Percentiles rank a stretch among this genome's conserved stretches.
These are phyloP conservation scores for Rosellinia necatrix DNA, from an alignment of 2,329 filamentous ascomycete genomes.

Conservation along the genomic window DNA sequence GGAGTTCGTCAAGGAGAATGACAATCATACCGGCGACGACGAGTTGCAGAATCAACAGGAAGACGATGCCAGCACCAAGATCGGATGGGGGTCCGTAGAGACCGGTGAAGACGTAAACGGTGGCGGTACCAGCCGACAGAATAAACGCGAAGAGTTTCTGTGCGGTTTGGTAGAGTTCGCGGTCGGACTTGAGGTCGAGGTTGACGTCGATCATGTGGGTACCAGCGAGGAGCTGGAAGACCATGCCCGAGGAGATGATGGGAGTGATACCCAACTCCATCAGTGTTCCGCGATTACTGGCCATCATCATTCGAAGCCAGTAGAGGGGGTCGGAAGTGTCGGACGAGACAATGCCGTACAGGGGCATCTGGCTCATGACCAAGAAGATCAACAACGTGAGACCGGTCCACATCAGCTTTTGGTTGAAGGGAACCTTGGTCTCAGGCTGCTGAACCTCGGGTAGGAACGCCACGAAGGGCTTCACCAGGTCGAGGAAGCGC, in stretches of 20 bases:
- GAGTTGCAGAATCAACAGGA: slow-evolving; percentile 96
- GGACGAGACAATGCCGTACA: slow-evolving; percentile 99
- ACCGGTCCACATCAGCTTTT: slow-evolving; percentile 94
- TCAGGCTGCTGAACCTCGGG: slow-evolving; percentile 98
- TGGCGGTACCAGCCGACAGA: slow-evolving; percentile 94
- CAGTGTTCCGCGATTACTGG: slow-evolving; percentile 94
- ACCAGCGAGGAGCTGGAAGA: slow-evolving; percentile 99
- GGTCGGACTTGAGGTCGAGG: slow-evolving; percentile 99
- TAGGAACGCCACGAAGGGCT: slow-evolving; percentile 98
- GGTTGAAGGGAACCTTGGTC: slow-evolving; percentile 98
- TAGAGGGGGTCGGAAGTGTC: slow-evolving; percentile 98
- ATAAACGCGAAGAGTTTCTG: slow-evolving; percentile 99
- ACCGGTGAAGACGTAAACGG: slow-evolving; percentile 96
- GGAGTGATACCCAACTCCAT: slow-evolving; percentile 98
- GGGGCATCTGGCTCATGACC: slow-evolving; percentile 98
- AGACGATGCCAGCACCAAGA: slow-evolving; percentile 96
- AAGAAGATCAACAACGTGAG: slow-evolving; percentile 97
- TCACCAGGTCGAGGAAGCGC: slow-evolving; percentile 99
- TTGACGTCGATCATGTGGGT: slow-evolving; percentile 99
- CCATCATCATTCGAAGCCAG: slow-evolving; percentile 99
- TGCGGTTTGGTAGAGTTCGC: slow-evolving; percentile 98
- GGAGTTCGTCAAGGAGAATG: slow-evolving; percentile 97
- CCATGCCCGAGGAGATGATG: slow-evolving; percentile 99
- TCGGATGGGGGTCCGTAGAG: slow-evolving; percentile 97
- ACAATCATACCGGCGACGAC: slow-evolving; percentile 98